Percentiles rank a stretch among this genome's conserved stretches.
These are phyloP conservation scores for Lagerstroemia fauriei DNA, from an alignment of 441 rosid species.

Conservation along the genomic window DNA sequence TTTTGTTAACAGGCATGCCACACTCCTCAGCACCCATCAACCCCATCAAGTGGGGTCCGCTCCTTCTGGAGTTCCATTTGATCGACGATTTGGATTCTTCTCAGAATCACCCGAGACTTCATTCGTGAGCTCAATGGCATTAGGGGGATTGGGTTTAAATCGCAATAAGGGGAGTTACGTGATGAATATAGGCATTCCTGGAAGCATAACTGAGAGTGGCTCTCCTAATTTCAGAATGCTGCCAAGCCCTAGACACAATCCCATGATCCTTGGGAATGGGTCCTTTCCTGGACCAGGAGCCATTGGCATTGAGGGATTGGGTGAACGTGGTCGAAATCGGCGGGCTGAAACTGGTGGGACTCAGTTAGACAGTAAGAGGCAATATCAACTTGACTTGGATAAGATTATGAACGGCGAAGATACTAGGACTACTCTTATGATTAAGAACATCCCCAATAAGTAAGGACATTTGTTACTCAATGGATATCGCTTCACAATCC, in stretches of 20 bases:
- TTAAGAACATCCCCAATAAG: slow-evolving; percentile 87
- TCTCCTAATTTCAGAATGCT: slow-evolving; percentile 59
- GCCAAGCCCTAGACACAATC: slow-evolving; percentile 69
- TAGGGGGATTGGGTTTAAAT: slow-evolving; percentile 54
- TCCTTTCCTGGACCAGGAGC: slow-evolving; percentile 51
- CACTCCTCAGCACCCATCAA: slow-evolving; percentile 56
- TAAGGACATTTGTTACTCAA: slow-evolving; percentile 34
- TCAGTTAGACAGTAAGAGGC: slow-evolving; percentile 73
- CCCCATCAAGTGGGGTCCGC: slow-evolving; percentile 83
- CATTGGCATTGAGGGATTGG: slow-evolving; percentile 53
- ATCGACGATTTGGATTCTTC: slow-evolving; percentile 74
- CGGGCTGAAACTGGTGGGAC: slow-evolving; percentile 57
- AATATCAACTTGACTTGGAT: slow-evolving; percentile 74
- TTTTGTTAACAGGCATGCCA: slow-evolving; percentile 45
- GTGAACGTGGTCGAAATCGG: slow-evolving; percentile 67
- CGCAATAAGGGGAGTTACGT: slow-evolving; percentile 56
- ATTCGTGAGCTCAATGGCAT: slow-evolving; percentile 52
- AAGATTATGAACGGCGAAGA: slow-evolving; percentile 69
- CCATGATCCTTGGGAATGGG: slow-evolving; percentile 56
- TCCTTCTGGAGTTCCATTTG: slow-evolving; percentile 65
- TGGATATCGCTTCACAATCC: background rate
- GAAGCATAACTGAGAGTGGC: slow-evolving; percentile 50
- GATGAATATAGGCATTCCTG: slow-evolving; percentile 55
- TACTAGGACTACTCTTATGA: slow-evolving; percentile 74
- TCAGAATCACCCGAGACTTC: slow-evolving; percentile 67